These are phyloP conservation scores for Verticillium nubilum DNA, from an alignment of 2,329 filamentous ascomycete genomes.

Conservation along the genomic window DNA sequence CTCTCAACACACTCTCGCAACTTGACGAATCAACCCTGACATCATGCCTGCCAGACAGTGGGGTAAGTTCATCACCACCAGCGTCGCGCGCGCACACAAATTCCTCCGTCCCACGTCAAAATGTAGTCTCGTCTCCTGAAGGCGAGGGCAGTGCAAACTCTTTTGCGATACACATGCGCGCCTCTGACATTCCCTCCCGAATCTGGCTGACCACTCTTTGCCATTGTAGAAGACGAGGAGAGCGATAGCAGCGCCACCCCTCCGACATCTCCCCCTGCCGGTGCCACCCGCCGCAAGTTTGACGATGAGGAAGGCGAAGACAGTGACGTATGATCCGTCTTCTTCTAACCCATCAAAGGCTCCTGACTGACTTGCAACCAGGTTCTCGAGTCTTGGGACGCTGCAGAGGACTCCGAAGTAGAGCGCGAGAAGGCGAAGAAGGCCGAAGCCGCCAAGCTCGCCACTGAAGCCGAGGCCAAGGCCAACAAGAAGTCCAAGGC, in stretches of 20 bases:
- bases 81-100: conserved; percentile 9
- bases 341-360: neutral
- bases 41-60: conserved; percentile 39
- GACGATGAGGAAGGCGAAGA: conserved; percentile 87
- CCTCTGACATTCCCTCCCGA: neutral
- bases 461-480: conserved; percentile 81
- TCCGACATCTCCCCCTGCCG: conserved; percentile 30
- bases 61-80: conserved; percentile 27
- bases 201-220: neutral
- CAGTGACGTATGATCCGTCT: conserved; percentile 58
- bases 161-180: neutral
- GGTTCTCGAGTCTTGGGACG: conserved; percentile 96
- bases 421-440: conserved; percentile 94
- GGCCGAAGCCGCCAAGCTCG: conserved; percentile 78
- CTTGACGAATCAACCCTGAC: conserved; percentile 14
- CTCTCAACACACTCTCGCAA: neutral
- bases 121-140: conserved; percentile 7
- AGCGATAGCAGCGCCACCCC: conserved; percentile 28
- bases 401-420: conserved; percentile 91
- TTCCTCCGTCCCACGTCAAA: conserved; percentile 7
- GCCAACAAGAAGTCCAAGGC: conserved; percentile 87
- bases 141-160: neutral
- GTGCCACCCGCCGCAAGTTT: conserved; percentile 56
- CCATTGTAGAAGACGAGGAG: conserved; percentile 29
- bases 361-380: conserved; percentile 27